A percentile compares a stretch with the other conserved stretches of the same genome.
Conservation (phyloP, 306 rosid species). For the Albizia julibrissin region DNA sequence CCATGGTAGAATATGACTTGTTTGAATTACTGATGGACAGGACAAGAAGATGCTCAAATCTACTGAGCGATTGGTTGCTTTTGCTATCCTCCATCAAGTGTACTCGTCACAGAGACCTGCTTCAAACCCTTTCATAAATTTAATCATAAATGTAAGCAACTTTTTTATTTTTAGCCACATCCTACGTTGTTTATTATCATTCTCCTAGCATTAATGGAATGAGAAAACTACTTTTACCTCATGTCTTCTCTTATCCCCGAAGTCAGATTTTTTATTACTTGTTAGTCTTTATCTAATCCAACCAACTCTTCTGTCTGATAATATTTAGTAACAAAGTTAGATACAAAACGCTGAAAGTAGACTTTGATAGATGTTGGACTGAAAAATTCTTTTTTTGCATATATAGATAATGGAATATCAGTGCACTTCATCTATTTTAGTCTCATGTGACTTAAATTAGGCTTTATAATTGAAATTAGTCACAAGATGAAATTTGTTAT, state of each 20-base stretch:
- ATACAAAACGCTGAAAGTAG: not conserved
- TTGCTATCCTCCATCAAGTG: slow-evolving; percentile 9
- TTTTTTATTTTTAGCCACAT: not conserved
- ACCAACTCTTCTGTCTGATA: not conserved
- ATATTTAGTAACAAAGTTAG: not conserved
- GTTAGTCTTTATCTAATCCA: not conserved
- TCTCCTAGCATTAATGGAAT: not conserved
- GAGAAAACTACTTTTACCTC: slow-evolving; percentile 1
- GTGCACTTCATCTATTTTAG: not conserved
- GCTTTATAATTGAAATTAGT: not conserved
- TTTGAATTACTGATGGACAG: not conserved
- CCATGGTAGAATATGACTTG: not conserved
- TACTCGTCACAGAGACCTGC: slow-evolving; percentile 64
- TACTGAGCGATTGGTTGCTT: slow-evolving; percentile 21
- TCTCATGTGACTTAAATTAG: not conserved
- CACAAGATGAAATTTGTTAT: not conserved
- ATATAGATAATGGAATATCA: not conserved
- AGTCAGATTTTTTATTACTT: not conserved
- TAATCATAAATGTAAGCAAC: slow-evolving; percentile 64
- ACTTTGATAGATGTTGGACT: not conserved
- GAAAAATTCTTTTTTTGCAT: not conserved
- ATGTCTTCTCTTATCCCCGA: not conserved
- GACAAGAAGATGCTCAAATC: slow-evolving; percentile 6
- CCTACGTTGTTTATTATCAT: not conserved
- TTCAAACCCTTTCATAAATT: slow-evolving; percentile 73